Base-by-base conservation (phyloP, 2,329 filamentous ascomycete genomes). In the Diaporthe sp. region DNA sequence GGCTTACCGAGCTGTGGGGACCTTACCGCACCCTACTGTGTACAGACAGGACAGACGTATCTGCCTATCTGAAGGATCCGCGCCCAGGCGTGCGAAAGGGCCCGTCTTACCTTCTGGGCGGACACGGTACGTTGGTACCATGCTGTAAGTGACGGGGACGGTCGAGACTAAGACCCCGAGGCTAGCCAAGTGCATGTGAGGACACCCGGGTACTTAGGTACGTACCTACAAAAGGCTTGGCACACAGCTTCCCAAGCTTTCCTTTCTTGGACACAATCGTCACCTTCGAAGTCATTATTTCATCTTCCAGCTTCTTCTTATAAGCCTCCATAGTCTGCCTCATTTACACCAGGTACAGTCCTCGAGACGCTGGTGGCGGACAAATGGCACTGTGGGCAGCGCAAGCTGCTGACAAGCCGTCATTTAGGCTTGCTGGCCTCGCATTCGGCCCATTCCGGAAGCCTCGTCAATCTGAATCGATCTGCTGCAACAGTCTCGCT, bases 401-500 rank as follows among this genome's bases (percentile, higher is more conserved):
- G 30, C 44, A 51, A 37, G 12, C 19, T 27, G 22, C 13, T 27
- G 22, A 39, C 15, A 51, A 3, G 10, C 32, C 2, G 7, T 53
- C 47, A 35, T 19, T 68, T 13, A 10, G 53, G 44, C 22, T 15
- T 39, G 44, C 25, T 51, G 63, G 44, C 44, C 58, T 53, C 32
- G 47, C 47, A 68, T 39, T 68, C 63, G 63, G 63, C 32, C 22
- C 63, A 32, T 53, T 39, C 63, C 63, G 63, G n/a, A 37, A 68
- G 22, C 32, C 63, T 68, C 63, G 63, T 53, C 6, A 39, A 68
- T 68, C 63, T 53, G 15, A 37, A 15, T 30, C 32, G 63, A 68
- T 68, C 63, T 68, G 22, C 63, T 68, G 63, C 47, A 13, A 53
- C 47, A 32, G 63, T 53, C 79, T 15, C 78, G 77, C 70, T 80